A percentile compares a stretch with the other conserved stretches of the same genome.
phyloP scores from a whole-genome alignment of 768 basidiomycete genomes.

The Phanerochaete sordida region DNA sequence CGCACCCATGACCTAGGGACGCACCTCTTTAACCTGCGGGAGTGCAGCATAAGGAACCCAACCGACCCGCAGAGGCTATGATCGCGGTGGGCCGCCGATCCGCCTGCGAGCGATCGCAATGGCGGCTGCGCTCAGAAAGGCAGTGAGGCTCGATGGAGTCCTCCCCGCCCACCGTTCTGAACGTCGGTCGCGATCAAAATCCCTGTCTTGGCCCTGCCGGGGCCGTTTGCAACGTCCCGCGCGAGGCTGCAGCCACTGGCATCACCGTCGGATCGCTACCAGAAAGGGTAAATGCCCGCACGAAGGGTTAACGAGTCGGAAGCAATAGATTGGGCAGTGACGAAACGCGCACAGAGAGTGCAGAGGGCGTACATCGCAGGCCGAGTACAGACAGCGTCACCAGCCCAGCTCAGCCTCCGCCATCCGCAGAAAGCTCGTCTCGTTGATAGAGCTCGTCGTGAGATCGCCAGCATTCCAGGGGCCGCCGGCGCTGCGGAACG shows the following conservation, averaged over 20 bases:
- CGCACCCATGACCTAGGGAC: neutral
- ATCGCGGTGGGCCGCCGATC: neutral
- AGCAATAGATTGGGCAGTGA: neutral
- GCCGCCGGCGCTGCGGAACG: neutral
- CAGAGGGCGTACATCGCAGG: neutral
- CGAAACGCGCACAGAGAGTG: neutral
- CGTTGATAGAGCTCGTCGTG: constrained; percentile 15
- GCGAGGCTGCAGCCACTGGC: no score
- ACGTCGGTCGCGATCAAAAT: neutral
- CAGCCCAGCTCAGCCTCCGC: constrained; percentile 17
- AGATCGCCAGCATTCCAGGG: neutral
- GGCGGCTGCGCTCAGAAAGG: neutral
- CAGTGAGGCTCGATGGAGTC: neutral
- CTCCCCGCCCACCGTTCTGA: neutral
- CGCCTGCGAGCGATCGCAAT: neutral
- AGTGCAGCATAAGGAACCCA: neutral
- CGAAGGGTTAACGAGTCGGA: neutral
- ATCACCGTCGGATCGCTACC: neutral
- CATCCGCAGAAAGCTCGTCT: constrained; percentile 21
- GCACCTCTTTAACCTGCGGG: neutral
- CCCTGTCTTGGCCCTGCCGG: neutral
- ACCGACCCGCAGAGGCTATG: neutral
- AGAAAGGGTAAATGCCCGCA: neutral
- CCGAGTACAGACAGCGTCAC: constrained; percentile 7
- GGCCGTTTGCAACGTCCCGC: no score